A percentile compares a stretch with the other conserved stretches of the same genome.
Evolutionary conservation across 2,329 filamentous ascomycete species (phyloP).

Genomic region (Monosporascus sp.): DNA sequence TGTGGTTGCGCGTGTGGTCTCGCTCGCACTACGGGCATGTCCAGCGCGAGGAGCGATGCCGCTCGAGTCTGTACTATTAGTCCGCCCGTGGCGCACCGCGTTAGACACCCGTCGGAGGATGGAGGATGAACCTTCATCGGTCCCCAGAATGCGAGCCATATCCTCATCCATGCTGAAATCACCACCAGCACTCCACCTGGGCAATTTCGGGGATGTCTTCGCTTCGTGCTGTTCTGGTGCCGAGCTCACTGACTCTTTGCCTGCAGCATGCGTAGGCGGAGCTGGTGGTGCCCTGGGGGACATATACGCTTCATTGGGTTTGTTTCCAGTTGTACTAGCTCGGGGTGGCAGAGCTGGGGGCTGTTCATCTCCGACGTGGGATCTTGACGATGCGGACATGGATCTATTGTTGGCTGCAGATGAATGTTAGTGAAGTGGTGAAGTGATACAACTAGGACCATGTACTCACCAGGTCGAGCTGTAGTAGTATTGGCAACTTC

Average conservation of each 20-base stretch:
- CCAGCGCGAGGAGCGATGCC: slow-evolving; percentile 36
- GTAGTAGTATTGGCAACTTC: slow-evolving; percentile 44
- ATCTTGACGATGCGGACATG: slow-evolving; percentile 9
- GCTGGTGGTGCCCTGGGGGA: slow-evolving; percentile 51
- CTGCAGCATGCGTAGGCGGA: slow-evolving; percentile 39
- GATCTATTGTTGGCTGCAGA: slow-evolving; percentile 28
- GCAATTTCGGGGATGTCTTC: slow-evolving; percentile 60
- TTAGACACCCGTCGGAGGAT: slow-evolving; percentile 88
- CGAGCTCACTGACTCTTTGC: slow-evolving; percentile 44
- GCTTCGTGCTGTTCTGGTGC: slow-evolving; percentile 33
- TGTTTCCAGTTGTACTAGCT: slow-evolving; percentile 31
- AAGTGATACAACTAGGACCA: slow-evolving; percentile 4
- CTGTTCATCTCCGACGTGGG: slow-evolving; percentile 18
- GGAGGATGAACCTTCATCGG: slow-evolving; percentile 70
- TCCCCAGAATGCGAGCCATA: slow-evolving; percentile 80
- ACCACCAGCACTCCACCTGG: slow-evolving; percentile 71
- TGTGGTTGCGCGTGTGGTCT: slow-evolving; percentile 57
- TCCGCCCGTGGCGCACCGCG: slow-evolving; percentile 86
- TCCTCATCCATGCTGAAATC: slow-evolving; percentile 96
- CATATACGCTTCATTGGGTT: slow-evolving; percentile 49
- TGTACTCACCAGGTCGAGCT: slow-evolving; percentile 38
- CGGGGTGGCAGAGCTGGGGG: slow-evolving; percentile 21
- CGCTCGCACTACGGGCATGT: slow-evolving; percentile 59
- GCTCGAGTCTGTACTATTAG: slow-evolving; percentile 66
- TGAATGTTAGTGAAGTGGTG: slow-evolving; percentile 10